Percentiles rank a stretch among this genome's conserved stretches.
Evolutionary conservation across 2,329 filamentous ascomycete species (phyloP).

Genomic region (Exophiala sp.): DNA sequence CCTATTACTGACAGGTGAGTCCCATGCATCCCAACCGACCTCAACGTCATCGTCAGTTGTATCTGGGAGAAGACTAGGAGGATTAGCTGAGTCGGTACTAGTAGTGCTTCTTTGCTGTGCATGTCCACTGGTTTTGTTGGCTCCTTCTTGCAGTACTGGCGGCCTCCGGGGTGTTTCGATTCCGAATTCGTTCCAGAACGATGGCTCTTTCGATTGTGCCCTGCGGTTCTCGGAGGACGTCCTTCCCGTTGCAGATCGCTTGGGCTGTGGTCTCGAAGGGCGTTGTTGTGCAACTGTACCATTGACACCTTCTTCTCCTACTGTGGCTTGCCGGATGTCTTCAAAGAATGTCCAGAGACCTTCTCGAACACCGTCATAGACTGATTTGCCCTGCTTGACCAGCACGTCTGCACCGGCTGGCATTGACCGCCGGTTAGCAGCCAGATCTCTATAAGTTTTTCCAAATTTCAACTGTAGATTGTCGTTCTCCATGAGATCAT

Average conservation of each 20-base stretch:
- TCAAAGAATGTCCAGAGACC: conserved; percentile 94
- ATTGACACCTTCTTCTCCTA: conserved; percentile 83
- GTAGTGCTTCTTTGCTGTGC: conserved; percentile 17
- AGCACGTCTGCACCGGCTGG: conserved; percentile 48
- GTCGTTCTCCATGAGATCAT: conserved; percentile 25
- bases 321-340: conserved; percentile 89
- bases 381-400: conserved; percentile 63
- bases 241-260: conserved; percentile 34
- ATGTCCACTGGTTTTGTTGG: conserved; percentile 22
- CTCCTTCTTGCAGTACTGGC: conserved; percentile 25
- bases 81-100: conserved; percentile 20
- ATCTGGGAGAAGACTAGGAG: conserved; percentile 25
- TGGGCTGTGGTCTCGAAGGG: conserved; percentile 31
- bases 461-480: conserved; percentile 23
- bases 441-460: conserved; percentile 35
- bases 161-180: conserved; percentile 45
- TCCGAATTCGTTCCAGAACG: conserved; percentile 52
- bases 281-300: conserved; percentile 35
- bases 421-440: conserved; percentile 41
- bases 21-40: conserved; percentile 56
- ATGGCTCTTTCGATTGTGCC: conserved; percentile 38
- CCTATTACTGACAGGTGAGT: conserved; percentile 39
- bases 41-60: conserved; percentile 39
- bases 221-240: background rate
- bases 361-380: conserved; percentile 83